Evolutionary conservation across 345 rosid genomes (phyloP).

Genomic region (Pelargonium nanum): DNA sequence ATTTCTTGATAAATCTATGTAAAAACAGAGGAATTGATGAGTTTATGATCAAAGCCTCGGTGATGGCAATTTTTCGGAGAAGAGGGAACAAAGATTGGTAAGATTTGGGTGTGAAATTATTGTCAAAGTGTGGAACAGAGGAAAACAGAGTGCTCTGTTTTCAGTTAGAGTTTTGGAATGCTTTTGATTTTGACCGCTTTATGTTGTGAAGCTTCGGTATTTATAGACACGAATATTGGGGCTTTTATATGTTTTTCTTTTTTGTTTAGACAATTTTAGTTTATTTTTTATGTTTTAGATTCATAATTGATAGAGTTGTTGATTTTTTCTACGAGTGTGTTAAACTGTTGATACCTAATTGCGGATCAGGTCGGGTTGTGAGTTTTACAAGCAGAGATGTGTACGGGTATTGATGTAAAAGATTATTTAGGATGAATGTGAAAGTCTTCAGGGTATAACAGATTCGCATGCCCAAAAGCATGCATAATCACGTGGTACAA

Average conservation of each 20-base stretch:
- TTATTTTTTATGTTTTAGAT: background rate
- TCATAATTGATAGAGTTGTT: conserved; percentile 1
- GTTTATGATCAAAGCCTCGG: conserved; percentile 12
- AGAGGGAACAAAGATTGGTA: conserved; percentile 15
- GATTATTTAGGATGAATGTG: too few relatives aligned
- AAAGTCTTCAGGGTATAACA: too few relatives aligned
- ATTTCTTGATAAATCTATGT: conserved; percentile 15
- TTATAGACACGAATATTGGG: conserved; percentile 26
- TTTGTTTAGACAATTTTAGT: background rate
- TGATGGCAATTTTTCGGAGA: conserved; percentile 18
- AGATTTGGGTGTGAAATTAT: conserved; percentile 2
- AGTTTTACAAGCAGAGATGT: too few relatives aligned
- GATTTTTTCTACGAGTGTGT: conserved; percentile 10
- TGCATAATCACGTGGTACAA: too few relatives aligned
- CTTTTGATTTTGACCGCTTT: conserved; percentile 12
- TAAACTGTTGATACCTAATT: background rate
- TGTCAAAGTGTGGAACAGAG: conserved; percentile 12
- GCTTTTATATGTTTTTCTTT: conserved; percentile 2
- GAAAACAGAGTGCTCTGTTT: conserved; percentile 19
- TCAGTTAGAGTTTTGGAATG: background rate
- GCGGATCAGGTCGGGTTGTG: background rate
- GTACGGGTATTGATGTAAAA: too few relatives aligned
- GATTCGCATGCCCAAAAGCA: too few relatives aligned
- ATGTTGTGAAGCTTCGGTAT: conserved; percentile 15
- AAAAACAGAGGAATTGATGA: background rate